Base-by-base conservation (phyloP, 345 rosid species). In the Pistacia atlantica region DNA sequence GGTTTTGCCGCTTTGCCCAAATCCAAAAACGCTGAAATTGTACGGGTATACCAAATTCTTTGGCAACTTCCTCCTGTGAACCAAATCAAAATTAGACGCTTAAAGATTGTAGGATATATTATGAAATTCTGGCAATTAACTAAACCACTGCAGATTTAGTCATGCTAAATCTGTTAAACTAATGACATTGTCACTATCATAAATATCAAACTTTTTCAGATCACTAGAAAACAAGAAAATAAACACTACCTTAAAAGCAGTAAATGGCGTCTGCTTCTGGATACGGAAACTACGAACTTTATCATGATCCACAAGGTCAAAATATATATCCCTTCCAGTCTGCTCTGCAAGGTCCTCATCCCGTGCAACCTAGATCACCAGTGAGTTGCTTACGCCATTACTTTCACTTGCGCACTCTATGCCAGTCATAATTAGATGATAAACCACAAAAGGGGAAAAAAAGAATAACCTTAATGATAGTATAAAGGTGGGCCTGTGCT, bases 1-100 rank as follows among this genome's bases (percentile, higher is more conserved):
- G 95, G 86, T 96, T 93, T 79, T 91, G 98, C 60, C 98, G 87
- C 93, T 96, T 96, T 68, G 97, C 98, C 99, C 99, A 96, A 62
- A 90, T 83, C 99, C 99, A 96, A 79, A 88, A 96, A 54, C 99
- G 88, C 80, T 90, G 99, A 83, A 69, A 89, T 74, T 90, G 94
- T 65, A 96, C 89, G 14, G 99, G 97, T 64, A 96, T 84, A 62
- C 95, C 97, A 73, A 93, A 93, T 80, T 91, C 99, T 85, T 87
- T 93, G 48, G 98, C 99, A 75, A 93, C 91, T 69, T 96, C 98
- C 84, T 96, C 99, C 99, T 96, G 87, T 4, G 18, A 73, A 63
- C 45, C 71, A 83, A 56, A 65, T 62, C 54, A 73, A 56, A 68
- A 25, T 80, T 65, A 75, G 69, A 70, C 2, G 45, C 11, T 54